A percentile compares a stretch with the other conserved stretches of the same genome.
These are phyloP conservation scores for Nakazawaea peltata DNA, from an alignment of 805 yeast species.

Conservation along the genomic window DNA sequence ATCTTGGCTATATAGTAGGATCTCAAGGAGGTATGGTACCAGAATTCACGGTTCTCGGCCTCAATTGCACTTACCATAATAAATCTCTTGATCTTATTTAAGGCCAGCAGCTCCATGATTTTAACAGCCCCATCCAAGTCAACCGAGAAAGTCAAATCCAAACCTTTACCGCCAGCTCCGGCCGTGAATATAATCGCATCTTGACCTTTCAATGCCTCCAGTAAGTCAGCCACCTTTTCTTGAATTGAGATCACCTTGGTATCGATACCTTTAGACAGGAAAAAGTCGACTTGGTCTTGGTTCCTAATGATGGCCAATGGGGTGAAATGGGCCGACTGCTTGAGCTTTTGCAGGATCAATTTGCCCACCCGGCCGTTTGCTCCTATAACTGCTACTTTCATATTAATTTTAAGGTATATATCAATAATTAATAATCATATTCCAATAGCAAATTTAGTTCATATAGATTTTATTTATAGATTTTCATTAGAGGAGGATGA, in stretches of 20 bases:
- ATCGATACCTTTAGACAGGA: slow-evolving; percentile 27
- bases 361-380: slow-evolving; percentile 60
- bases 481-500: too few species aligned
- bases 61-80: slow-evolving; percentile 49
- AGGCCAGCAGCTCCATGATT: slow-evolving; percentile 44
- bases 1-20: slow-evolving; percentile 54
- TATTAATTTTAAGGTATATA: slow-evolving; percentile 4
- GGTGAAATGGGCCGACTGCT: slow-evolving; percentile 22
- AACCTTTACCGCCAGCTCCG: slow-evolving; percentile 53
- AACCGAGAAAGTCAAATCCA: slow-evolving; percentile 36
- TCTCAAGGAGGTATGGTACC: slow-evolving; percentile 30
- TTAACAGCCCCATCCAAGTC: slow-evolving; percentile 58
- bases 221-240: slow-evolving; percentile 25
- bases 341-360: slow-evolving; percentile 28
- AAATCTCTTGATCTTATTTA: slow-evolving; percentile 34
- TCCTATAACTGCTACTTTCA: slow-evolving; percentile 43
- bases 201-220: slow-evolving; percentile 31
- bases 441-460: too few species aligned
- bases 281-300: slow-evolving; percentile 32
- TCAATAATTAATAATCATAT: too few species aligned
- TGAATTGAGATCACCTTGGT: slow-evolving; percentile 32
- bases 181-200: slow-evolving; percentile 55
- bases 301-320: slow-evolving; percentile 39
- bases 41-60: slow-evolving; percentile 41
- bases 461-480: too few species aligned